Evolutionary conservation across 2,329 filamentous ascomycete species (phyloP).

Genomic region (Talaromyces piceae): DNA sequence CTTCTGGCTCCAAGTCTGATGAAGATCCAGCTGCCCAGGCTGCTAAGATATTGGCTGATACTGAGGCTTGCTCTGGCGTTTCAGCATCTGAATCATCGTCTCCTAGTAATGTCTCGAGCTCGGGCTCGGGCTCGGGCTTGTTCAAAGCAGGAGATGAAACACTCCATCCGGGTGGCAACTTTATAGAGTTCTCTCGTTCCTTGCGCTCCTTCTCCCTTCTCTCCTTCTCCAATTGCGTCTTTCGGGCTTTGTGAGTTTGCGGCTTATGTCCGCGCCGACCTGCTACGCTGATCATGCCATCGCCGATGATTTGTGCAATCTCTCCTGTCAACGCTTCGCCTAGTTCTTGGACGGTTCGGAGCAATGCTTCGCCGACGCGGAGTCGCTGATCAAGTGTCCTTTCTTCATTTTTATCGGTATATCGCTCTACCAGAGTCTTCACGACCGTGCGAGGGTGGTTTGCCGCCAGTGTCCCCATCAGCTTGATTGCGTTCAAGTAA

Average conservation of each 20-base stretch:
- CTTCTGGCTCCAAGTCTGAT: conserved; percentile 34
- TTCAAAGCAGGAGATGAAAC: conserved; percentile 16
- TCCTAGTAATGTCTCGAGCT: conserved; percentile 3
- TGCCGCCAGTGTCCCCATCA: conserved; percentile 34
- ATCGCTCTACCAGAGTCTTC: conserved; percentile 33
- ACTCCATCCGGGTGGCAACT: conserved; percentile 25
- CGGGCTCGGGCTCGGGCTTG: background rate
- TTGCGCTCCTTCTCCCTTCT: conserved; percentile 21
- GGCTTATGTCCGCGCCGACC: conserved; percentile 32
- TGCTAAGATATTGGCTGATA: conserved; percentile 31
- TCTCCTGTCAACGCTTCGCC: conserved; percentile 31
- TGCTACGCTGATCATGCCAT: conserved; percentile 33
- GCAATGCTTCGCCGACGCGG: conserved; percentile 34
- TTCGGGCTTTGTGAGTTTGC: conserved; percentile 25
- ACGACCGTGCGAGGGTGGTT: conserved; percentile 35
- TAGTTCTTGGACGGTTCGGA: conserved; percentile 35
- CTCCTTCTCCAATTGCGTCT: conserved; percentile 21
- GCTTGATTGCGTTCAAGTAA: conserved; percentile 37
- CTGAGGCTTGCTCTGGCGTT: conserved; percentile 25
- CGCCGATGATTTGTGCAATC: conserved; percentile 29
- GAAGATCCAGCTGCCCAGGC: conserved; percentile 34
- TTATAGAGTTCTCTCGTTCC: conserved; percentile 15
- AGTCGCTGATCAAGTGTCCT: conserved; percentile 33
- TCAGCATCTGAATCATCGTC: conserved; percentile 27
- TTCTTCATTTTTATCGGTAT: conserved; percentile 32